Percentiles rank a stretch among this genome's conserved stretches.
Conservation (phyloP, 371 early-diverging fungal species). For the Mucor saturninus region DNA sequence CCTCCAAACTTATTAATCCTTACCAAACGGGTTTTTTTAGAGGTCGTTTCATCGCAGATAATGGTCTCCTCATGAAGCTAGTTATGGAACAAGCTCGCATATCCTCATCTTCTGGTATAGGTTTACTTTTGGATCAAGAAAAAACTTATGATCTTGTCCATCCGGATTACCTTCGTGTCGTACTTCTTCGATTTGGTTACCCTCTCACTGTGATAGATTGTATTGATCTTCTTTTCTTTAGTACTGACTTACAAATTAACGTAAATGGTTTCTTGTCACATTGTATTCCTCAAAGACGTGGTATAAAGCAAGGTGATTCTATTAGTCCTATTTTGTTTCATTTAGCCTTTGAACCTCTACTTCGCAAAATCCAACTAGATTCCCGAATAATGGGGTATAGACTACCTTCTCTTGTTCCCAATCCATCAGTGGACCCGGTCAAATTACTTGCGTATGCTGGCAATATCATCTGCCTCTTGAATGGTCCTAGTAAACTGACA, state of each 20-base stretch:
- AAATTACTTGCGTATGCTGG: conserved; percentile 3
- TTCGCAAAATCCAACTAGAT: too few relatives aligned
- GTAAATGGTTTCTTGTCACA: conserved; percentile 20
- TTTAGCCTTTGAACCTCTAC: conserved; percentile 24
- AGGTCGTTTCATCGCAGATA: conserved; percentile 15
- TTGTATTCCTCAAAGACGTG: conserved; percentile 18
- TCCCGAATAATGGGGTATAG: neutral
- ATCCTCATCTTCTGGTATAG: neutral
- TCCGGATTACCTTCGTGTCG: conserved; percentile 13
- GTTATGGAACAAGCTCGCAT: conserved; percentile 14
- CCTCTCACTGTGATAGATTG: conserved; percentile 1
- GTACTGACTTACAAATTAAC: conserved; percentile 2
- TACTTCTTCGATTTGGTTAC: conserved; percentile 15
- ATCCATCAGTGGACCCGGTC: neutral
- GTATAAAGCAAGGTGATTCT: conserved; percentile 31
- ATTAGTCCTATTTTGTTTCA: conserved; percentile 29
- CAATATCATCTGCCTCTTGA: too few relatives aligned
- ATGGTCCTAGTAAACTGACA: too few relatives aligned
- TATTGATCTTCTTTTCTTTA: conserved; percentile 10
- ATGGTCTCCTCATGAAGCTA: conserved; percentile 1
- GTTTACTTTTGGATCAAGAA: conserved; percentile 24
- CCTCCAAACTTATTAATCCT: neutral
- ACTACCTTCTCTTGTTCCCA: neutral
- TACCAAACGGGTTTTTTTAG: conserved; percentile 16
- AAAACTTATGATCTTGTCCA: conserved; percentile 29